These are phyloP conservation scores for Sonneratia alba DNA, from an alignment of 345 rosid species.

Conservation along the genomic window DNA sequence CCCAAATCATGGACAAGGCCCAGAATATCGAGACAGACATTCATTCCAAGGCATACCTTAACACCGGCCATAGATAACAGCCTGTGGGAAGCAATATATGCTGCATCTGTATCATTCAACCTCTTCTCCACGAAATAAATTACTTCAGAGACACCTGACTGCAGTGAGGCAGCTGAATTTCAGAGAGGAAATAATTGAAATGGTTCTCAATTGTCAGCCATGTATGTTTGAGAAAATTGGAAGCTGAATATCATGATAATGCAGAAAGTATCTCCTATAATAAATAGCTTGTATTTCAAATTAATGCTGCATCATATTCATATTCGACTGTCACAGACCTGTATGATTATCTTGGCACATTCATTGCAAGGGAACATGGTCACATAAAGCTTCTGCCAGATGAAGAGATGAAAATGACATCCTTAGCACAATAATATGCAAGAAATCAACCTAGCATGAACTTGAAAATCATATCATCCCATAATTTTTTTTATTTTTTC, in stretches of 20 bases:
- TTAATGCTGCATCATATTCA: background rate
- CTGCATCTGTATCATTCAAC: slow-evolving; percentile 33
- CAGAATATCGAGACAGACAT: background rate
- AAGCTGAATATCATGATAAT: background rate
- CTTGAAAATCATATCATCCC: background rate
- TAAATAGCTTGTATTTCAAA: background rate
- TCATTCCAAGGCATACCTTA: slow-evolving; percentile 38
- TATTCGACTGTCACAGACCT: slow-evolving; percentile 33
- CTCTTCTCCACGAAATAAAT: slow-evolving; percentile 76
- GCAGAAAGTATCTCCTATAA: background rate
- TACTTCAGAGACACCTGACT: slow-evolving; percentile 84
- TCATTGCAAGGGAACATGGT: slow-evolving; percentile 99
- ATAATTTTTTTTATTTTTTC: background rate
- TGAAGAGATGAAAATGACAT: slow-evolving; percentile 7
- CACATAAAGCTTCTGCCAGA: slow-evolving; percentile 80
- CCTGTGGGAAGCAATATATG: slow-evolving; percentile 70
- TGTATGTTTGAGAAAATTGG: background rate
- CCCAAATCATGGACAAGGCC: background rate
- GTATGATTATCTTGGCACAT: slow-evolving; percentile 94
- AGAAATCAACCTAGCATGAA: background rate
- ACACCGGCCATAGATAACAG: slow-evolving; percentile 79
- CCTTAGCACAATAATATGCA: background rate
- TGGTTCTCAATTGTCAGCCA: background rate
- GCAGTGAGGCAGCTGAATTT: slow-evolving; percentile 7
- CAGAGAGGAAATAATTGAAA: background rate